Percentiles rank a stretch among this genome's conserved stretches.
Conservation (phyloP, 495 filamentous ascomycete genomes). For the Pseudomonodictys pantanalensis region DNA sequence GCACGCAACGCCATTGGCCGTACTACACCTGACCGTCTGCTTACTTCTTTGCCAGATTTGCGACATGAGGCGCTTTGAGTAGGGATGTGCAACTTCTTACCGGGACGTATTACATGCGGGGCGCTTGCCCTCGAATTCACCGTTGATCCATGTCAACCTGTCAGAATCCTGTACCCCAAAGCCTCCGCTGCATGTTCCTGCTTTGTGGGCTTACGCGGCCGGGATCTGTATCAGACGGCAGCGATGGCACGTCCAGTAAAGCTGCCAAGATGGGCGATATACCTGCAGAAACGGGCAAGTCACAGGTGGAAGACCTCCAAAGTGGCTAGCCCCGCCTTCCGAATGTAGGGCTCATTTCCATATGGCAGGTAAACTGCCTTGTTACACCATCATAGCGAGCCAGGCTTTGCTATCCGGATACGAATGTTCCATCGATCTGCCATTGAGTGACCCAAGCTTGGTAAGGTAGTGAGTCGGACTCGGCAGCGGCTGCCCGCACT, state of each 20-base stretch:
- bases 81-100: too few species aligned
- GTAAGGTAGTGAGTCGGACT: too few species aligned
- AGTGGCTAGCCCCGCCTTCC: not conserved
- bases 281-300: not conserved
- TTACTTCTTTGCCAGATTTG: too few species aligned
- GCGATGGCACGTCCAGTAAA: constrained; percentile 3
- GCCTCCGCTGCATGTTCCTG: constrained; percentile 16
- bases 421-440: too few species aligned
- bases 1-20: too few species aligned
- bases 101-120: too few species aligned
- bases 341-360: constrained; percentile 2
- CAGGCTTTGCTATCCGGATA: not conserved
- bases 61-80: not conserved
- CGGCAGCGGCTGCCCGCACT: constrained; percentile 23
- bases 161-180: not conserved
- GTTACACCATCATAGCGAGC: not conserved
- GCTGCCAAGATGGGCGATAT: not conserved
- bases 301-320: not conserved
- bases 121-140: not conserved
- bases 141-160: not conserved
- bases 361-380: not conserved
- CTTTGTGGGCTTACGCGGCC: constrained; percentile 23
- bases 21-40: not conserved
- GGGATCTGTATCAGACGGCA: not conserved
- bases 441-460: too few species aligned